phyloP scores from a whole-genome alignment of 306 rosid species.

The Herpetospermum pedunculosum region DNA sequence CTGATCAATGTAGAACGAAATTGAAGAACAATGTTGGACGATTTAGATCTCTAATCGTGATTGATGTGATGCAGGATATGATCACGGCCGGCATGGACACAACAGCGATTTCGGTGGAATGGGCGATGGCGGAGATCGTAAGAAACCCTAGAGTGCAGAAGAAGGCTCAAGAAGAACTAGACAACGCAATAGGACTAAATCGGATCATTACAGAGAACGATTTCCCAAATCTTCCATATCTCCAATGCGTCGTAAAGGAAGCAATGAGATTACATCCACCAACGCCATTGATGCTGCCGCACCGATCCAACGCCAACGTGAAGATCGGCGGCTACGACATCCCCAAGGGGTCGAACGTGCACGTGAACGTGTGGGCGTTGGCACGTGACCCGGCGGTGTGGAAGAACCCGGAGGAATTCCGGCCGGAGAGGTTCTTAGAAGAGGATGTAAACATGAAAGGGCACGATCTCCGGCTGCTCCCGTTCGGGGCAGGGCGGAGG shows the following conservation, averaged over 20 bases:
- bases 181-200: conserved; percentile 50
- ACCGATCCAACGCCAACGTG: conserved; percentile 54
- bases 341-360: conserved; percentile 77
- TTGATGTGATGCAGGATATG: conserved; percentile 46
- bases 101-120: conserved; percentile 55
- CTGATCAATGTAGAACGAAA: background rate
- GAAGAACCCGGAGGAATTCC: conserved; percentile 51
- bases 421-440: conserved; percentile 77
- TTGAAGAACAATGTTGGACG: background rate
- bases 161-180: conserved; percentile 77
- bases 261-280: conserved; percentile 81
- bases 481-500: conserved; percentile 78
- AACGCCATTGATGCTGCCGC: conserved; percentile 91
- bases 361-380: conserved; percentile 79
- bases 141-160: conserved; percentile 69
- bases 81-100: conserved; percentile 90
- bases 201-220: conserved; percentile 52
- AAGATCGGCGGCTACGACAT: conserved; percentile 78
- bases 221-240: conserved; percentile 55
- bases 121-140: conserved; percentile 86
- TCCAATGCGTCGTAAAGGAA: conserved; percentile 72
- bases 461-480: conserved; percentile 59
- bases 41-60: background rate
- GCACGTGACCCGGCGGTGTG: conserved; percentile 63
- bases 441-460: conserved; percentile 97